A percentile compares a stretch with the other conserved stretches of the same genome.
phyloP scores from a whole-genome alignment of 257 asterid species.

The Primulina huaijiensis region DNA sequence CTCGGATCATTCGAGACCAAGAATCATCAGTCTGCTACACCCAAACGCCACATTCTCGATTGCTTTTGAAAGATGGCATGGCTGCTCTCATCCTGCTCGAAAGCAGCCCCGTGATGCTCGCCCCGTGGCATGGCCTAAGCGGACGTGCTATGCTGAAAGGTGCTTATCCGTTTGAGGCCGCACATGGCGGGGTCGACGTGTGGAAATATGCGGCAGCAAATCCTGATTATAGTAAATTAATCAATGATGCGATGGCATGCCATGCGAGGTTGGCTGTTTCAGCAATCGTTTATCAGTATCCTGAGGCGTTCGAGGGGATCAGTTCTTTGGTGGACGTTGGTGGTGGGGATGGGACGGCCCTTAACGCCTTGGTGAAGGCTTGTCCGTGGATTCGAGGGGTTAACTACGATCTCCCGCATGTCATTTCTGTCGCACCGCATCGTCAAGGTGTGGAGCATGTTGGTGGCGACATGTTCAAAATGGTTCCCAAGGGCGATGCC shows the following conservation, averaged over 20 bases:
- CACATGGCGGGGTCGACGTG: constrained; percentile 37
- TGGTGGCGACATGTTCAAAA: constrained; percentile 59
- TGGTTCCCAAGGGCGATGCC: constrained; percentile 65
- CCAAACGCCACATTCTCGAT: constrained; percentile 61
- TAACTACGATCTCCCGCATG: constrained; percentile 62
- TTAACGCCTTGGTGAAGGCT: constrained; percentile 37
- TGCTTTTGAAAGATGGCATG: constrained; percentile 37
- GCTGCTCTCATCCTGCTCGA: constrained; percentile 46
- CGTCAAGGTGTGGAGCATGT: constrained; percentile 42
- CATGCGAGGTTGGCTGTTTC: constrained; percentile 33
- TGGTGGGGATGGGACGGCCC: constrained; percentile 65
- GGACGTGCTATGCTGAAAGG: constrained; percentile 18
- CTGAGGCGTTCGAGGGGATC: constrained; percentile 45
- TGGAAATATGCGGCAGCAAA: constrained; percentile 39
- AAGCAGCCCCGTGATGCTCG: constrained; percentile 58
- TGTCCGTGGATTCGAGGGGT: constrained; percentile 57
- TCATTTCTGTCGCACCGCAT: constrained; percentile 32
- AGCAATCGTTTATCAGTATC: constrained; percentile 31
- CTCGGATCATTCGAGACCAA: neutral
- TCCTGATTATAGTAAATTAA: constrained; percentile 36
- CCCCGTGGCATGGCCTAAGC: constrained; percentile 59
- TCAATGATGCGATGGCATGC: constrained; percentile 53
- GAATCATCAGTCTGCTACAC: constrained; percentile 25
- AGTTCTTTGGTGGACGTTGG: constrained; percentile 67
- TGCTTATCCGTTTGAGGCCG: constrained; percentile 38